Evolutionary conservation across 805 yeast genomes (phyloP).

Genomic region (Metschnikowia henanensis): DNA sequence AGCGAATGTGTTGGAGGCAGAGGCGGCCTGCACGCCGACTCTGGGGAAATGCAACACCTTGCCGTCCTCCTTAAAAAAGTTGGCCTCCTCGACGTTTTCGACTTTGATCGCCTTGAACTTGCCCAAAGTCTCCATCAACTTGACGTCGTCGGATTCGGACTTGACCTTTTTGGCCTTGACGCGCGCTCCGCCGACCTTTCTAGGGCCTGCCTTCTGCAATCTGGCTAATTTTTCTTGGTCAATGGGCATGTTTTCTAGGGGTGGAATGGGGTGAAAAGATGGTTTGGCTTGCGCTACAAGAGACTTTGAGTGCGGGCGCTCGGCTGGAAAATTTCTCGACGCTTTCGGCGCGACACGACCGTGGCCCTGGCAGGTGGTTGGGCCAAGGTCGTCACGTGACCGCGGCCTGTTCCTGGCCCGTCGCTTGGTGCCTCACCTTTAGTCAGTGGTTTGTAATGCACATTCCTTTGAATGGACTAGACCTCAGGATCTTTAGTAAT

Average conservation of each 20-base stretch:
- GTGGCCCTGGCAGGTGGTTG: too few relatives aligned
- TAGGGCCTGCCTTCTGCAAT: conserved; percentile 80
- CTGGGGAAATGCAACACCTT: conserved; percentile 93
- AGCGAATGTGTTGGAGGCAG: conserved; percentile 87
- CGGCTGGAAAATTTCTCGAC: conserved; percentile 19
- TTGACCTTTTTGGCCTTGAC: conserved; percentile 84
- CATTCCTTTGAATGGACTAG: too few relatives aligned
- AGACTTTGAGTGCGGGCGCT: background rate
- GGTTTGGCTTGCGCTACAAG: too few relatives aligned
- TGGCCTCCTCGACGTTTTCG: conserved; percentile 93
- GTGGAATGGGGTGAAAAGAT: background rate
- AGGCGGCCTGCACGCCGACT: conserved; percentile 94
- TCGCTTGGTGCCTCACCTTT: too few relatives aligned
- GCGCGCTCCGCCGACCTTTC: conserved; percentile 84
- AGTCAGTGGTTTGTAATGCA: too few relatives aligned
- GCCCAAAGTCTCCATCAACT: conserved; percentile 83
- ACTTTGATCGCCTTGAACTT: conserved; percentile 88
- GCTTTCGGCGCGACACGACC: conserved; percentile 13
- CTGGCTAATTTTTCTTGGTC: conserved; percentile 95
- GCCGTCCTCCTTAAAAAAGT: conserved; percentile 96
- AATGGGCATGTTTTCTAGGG: conserved; percentile 62
- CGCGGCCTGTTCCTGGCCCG: too few relatives aligned
- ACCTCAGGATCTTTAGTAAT: too few relatives aligned
- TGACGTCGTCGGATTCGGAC: conserved; percentile 84
- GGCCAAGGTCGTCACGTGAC: conserved; percentile 20